Evolutionary conservation across 2,329 filamentous ascomycete species (phyloP), one percentile per base, ranked within the genome.

Genomic region (Westerdykella aurantiaca): DNA sequence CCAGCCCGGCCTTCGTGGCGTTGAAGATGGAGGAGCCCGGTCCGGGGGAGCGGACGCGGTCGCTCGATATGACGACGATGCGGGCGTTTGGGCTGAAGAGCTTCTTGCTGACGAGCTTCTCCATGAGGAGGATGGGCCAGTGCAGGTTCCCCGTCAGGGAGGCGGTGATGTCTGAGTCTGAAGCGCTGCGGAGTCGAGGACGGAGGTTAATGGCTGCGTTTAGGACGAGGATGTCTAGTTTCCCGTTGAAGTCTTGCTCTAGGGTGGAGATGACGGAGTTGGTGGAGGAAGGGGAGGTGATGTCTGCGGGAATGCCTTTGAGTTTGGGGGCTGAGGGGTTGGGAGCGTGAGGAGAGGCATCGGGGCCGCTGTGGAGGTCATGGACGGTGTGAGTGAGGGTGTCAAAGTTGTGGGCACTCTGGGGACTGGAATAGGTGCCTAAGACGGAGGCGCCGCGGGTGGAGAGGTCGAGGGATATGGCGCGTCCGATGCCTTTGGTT

Each of bases 161-260:
- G 0, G 43, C 31, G 13, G 34, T 16, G 14, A 61, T 52, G 23
- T 63, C 49, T 1, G 42, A 38, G 22, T 47, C 23, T 38, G 43
- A 44, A 6, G 51, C 41, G 16, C 46, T 25, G 14, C 50, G 52
- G 5, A 56, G 22, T 18, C 31, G 39, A 1, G 45, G 44, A 5
- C 52, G 41, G 9, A 52, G 22, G 16, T 49, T 50, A 3, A 44
- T 34, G 0, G 50, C 44, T 0, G 59, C 60, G 35, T 57, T 58
- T 10, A 58, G 41, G 31, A 64, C 37, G 2, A 63, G 46, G 37
- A 63, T 61, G 43, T 60, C 55, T 12, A 61, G 12, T 42, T 48
- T 49, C 23, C 39, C 43, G 25, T 14, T 31, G 39, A 58, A 62
- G 4, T 55, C 34, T 7, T 25, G 38, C 2, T 47, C 31, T 1